These are phyloP conservation scores for Yarrowia alimentaria DNA, from an alignment of 805 yeast genomes.

Conservation along the genomic window DNA sequence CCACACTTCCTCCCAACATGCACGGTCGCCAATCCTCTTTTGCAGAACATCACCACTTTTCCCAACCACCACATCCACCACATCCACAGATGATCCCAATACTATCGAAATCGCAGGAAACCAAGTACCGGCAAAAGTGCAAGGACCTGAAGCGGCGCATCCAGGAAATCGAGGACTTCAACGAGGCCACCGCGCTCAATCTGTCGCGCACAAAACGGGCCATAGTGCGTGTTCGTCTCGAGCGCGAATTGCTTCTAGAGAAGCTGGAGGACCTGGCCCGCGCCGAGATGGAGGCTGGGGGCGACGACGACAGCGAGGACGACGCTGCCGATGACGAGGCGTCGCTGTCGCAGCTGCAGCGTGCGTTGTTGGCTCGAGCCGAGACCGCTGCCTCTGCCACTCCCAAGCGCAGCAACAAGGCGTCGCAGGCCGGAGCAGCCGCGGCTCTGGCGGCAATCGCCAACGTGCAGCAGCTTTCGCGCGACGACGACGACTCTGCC, in stretches of 20 bases:
- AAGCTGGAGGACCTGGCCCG: conserved; percentile 59
- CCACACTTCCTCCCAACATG: too few species aligned
- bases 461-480: conserved; percentile 3
- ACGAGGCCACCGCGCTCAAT: conserved; percentile 72
- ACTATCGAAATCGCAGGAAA: conserved; percentile 35
- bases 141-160: conserved; percentile 68
- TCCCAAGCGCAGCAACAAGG: conserved; percentile 5
- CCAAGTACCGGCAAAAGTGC: conserved; percentile 61
- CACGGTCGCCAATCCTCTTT: too few species aligned
- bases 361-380: conserved; percentile 2
- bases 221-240: conserved; percentile 75
- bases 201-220: conserved; percentile 73
- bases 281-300: conserved; percentile 29
- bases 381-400: not conserved
- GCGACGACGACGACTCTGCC: not conserved
- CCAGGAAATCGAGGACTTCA: conserved; percentile 68
- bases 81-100: too few species aligned
- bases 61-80: not conserved
- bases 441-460: conserved; percentile 16
- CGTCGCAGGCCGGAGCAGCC: conserved; percentile 4
- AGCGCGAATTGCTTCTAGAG: conserved; percentile 77
- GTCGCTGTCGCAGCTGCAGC: conserved; percentile 1
- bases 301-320: conserved; percentile 36
- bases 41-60: conserved; percentile 1
- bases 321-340: conserved; percentile 29